Conservation (phyloP, 176 grass and related monocot genomes). For the Phoenix roebelenii region DNA sequence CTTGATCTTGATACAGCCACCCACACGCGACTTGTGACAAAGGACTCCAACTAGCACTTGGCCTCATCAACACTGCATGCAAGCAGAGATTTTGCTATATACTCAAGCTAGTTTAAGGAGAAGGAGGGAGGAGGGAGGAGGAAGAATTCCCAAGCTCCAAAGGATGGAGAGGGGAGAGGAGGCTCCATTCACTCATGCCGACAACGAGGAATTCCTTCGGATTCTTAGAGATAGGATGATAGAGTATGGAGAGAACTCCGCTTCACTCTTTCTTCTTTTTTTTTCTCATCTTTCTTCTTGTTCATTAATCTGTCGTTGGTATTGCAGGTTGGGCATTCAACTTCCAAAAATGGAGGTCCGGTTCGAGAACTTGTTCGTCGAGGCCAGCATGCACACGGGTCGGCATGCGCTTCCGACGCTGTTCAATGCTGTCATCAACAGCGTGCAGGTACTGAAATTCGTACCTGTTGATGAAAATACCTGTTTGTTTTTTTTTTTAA, state of each 20-base stretch:
- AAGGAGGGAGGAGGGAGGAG: no score
- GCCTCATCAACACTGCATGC: no score
- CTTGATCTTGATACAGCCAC: no score
- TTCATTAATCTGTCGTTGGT: no score
- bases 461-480: no score
- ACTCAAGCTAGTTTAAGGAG: no score
- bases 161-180: constrained; percentile 11
- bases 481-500: no score
- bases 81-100: no score
- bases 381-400: constrained; percentile 45
- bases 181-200: constrained; percentile 59
- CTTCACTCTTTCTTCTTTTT: neutral
- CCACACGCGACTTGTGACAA: no score
- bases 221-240: constrained; percentile 58
- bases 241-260: constrained; percentile 13
- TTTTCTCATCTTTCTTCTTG: no score
- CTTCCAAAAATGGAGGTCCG: constrained; percentile 51
- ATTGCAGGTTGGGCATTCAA: constrained; percentile 33
- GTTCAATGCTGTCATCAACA: constrained; percentile 53
- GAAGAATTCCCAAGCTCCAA: neutral
- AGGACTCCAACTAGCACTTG: no score
- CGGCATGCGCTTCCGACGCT: constrained; percentile 56
- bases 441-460: constrained; percentile 29
- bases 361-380: constrained; percentile 52
- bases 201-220: constrained; percentile 63